These are phyloP conservation scores for Teratosphaeria zuluensis DNA, from an alignment of 2,329 filamentous ascomycete species.

Conservation along the genomic window DNA sequence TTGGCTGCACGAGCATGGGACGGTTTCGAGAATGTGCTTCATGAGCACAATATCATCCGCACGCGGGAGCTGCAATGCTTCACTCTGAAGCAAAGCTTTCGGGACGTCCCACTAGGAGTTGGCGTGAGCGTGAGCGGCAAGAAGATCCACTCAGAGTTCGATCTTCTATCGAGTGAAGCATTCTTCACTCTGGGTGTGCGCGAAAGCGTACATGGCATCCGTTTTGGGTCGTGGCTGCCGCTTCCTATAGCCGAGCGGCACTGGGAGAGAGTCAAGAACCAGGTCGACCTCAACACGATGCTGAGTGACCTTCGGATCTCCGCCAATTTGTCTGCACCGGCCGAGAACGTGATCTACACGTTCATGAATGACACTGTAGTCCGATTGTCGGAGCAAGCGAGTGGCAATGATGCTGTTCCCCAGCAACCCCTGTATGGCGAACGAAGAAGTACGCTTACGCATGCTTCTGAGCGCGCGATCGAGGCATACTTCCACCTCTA, in stretches of 20 bases:
- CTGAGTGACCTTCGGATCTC: constrained; percentile 1
- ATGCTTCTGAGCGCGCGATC: constrained; percentile 14
- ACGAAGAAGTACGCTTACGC: constrained; percentile 10
- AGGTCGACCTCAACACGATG: constrained; percentile 1
- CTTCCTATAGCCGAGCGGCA: constrained; percentile 12
- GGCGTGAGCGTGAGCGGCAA: constrained; percentile 9
- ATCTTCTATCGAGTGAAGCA: constrained; percentile 12
- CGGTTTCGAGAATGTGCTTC: constrained; percentile 10
- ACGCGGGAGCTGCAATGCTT: constrained; percentile 15
- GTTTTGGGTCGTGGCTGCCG: constrained; percentile 13
- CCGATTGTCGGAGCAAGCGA: background rate
- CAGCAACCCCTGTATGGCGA: background rate
- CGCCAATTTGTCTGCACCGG: constrained; percentile 1
- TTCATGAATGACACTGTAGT: constrained; percentile 17
- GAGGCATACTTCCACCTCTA: constrained; percentile 17
- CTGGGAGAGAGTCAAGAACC: constrained; percentile 9
- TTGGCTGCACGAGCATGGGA: constrained; percentile 12
- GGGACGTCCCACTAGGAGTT: constrained; percentile 10
- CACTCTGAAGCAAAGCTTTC: constrained; percentile 14
- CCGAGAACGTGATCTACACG: constrained; percentile 11
- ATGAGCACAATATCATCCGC: constrained; percentile 10
- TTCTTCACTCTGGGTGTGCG: constrained; percentile 8
- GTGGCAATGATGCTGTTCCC: background rate
- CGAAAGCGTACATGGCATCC: constrained; percentile 10
- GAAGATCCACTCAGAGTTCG: constrained; percentile 14